Conservation (phyloP, 345 rosid genomes). For the Tarenaya hassleriana region DNA sequence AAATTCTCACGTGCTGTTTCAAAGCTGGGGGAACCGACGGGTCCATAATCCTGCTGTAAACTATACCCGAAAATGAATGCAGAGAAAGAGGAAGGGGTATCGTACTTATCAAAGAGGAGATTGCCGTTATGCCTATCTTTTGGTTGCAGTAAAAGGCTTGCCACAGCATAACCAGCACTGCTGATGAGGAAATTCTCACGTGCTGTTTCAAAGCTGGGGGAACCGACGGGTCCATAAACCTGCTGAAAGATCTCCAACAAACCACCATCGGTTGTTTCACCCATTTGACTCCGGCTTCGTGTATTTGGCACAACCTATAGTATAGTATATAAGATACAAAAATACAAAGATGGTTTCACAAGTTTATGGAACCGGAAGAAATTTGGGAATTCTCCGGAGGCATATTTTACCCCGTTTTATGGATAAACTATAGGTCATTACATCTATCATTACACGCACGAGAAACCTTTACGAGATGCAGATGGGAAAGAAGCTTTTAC, state of each 20-base stretch:
- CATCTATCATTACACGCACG: background rate
- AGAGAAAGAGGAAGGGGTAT: too few relatives aligned
- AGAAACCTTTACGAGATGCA: background rate
- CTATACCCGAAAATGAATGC: too few relatives aligned
- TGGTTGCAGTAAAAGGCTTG: conserved; percentile 94
- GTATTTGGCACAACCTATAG: conserved; percentile 88
- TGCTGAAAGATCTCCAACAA: conserved; percentile 95
- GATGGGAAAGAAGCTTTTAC: background rate
- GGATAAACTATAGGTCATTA: too few relatives aligned
- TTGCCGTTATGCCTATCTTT: conserved; percentile 99
- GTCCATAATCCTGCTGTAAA: conserved; percentile 94
- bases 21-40: conserved; percentile 83
- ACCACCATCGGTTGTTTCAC: conserved; percentile 98
- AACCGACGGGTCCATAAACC: conserved; percentile 83
- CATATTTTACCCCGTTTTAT: too few relatives aligned
- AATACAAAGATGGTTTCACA: background rate
- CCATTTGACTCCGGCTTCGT: conserved; percentile 98
- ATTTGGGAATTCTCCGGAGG: too few relatives aligned
- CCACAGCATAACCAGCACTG: conserved; percentile 99
- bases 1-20: conserved; percentile 96
- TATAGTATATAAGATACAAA: background rate
- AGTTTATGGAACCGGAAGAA: too few relatives aligned
- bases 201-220: conserved; percentile 81
- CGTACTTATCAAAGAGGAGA: conserved; percentile 93
- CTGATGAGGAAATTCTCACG: conserved; percentile 93